A percentile compares a stretch with the other conserved stretches of the same genome.
Conservation (phyloP, 2,329 filamentous ascomycete genomes). For the Alternaria triticina region DNA sequence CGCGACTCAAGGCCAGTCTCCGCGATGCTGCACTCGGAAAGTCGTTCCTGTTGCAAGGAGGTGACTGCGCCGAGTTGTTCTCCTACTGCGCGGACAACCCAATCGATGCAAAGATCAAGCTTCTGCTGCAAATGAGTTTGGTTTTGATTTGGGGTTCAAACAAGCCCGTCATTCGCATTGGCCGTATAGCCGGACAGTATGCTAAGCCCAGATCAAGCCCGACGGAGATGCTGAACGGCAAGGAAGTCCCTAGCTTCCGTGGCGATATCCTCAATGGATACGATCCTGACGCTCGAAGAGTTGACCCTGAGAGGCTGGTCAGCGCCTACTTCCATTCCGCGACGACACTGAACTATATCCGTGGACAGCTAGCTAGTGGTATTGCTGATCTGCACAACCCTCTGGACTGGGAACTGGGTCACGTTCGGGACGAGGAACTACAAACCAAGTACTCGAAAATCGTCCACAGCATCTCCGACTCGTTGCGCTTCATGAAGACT, state of each 20-base stretch:
- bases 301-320: slow-evolving; percentile 84
- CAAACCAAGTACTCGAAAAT: slow-evolving; percentile 87
- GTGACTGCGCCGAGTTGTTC: slow-evolving; percentile 96
- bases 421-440: slow-evolving; percentile 82
- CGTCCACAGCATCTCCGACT: slow-evolving; percentile 85
- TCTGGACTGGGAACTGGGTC: slow-evolving; percentile 91
- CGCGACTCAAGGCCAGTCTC: slow-evolving; percentile 76
- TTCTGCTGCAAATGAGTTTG: slow-evolving; percentile 95
- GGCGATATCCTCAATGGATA: slow-evolving; percentile 97
- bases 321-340: slow-evolving; percentile 96
- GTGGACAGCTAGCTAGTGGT: slow-evolving; percentile 81
- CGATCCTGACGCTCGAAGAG: slow-evolving; percentile 72
- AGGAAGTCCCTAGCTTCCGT: slow-evolving; percentile 85
- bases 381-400: slow-evolving; percentile 94
- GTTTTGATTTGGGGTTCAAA: slow-evolving; percentile 89
- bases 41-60: slow-evolving; percentile 92
- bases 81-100: slow-evolving; percentile 90
- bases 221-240: slow-evolving; percentile 80
- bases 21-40: slow-evolving; percentile 88
- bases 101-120: slow-evolving; percentile 96
- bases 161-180: slow-evolving; percentile 88
- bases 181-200: slow-evolving; percentile 96
- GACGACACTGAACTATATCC: slow-evolving; percentile 91
- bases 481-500: slow-evolving; percentile 90
- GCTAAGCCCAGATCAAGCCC: slow-evolving; percentile 93